Conservation (phyloP, 2,329 filamentous ascomycete genomes). For the Gyromitra esculenta region DNA sequence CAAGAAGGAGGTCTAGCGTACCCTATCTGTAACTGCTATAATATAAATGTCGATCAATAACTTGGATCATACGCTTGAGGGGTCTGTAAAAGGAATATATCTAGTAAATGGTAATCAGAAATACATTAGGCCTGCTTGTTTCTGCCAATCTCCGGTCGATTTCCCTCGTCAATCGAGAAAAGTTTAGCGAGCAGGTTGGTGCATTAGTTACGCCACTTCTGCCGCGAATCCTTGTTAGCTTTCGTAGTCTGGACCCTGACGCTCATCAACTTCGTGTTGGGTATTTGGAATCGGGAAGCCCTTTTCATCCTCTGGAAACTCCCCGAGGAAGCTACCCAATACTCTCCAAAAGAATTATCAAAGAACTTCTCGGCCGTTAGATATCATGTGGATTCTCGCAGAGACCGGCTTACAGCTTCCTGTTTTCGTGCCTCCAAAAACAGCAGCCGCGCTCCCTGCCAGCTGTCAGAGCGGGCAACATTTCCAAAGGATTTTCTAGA, state of each 20-base stretch:
- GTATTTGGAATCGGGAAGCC: constrained; percentile 36
- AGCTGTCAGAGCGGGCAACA: constrained; percentile 48
- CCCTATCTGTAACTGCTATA: constrained; percentile 26
- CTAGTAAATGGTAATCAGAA: constrained; percentile 33
- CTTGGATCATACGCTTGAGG: constrained; percentile 27
- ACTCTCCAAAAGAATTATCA: constrained; percentile 33
- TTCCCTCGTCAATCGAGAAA: constrained; percentile 40
- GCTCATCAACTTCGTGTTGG: constrained; percentile 33
- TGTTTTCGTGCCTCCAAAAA: constrained; percentile 40
- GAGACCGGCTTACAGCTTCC: constrained; percentile 50
- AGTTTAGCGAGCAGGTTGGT: constrained; percentile 47
- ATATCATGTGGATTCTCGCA: constrained; percentile 49
- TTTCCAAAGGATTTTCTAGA: constrained; percentile 42
- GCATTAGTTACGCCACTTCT: constrained; percentile 37
- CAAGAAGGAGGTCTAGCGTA: constrained; percentile 10
- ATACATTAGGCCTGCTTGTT: constrained; percentile 38
- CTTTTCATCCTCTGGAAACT: constrained; percentile 41
- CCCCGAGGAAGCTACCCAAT: constrained; percentile 33
- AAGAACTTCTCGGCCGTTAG: constrained; percentile 45
- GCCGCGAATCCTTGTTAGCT: constrained; percentile 30
- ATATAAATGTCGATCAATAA: constrained; percentile 46
- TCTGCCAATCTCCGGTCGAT: constrained; percentile 31
- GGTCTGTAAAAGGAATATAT: constrained; percentile 24
- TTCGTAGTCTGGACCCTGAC: constrained; percentile 40
- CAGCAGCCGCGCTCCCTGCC: constrained; percentile 45